Conservation (phyloP, 164 flowering plant genomes). For the Macadamia integrifolia region DNA sequence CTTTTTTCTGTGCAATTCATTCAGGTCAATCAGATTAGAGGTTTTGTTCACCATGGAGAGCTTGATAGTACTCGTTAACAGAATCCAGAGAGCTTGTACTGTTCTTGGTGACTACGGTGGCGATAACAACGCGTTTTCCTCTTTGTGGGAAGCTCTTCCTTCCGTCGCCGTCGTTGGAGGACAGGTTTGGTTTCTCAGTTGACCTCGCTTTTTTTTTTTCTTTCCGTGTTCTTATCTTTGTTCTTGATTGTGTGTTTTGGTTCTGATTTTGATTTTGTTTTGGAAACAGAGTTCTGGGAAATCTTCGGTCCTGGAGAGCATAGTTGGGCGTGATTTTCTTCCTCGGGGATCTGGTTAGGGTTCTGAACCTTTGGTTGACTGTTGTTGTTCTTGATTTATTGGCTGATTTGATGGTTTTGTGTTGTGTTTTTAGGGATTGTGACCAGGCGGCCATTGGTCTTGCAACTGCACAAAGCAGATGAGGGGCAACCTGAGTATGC, state of each 20-base stretch:
- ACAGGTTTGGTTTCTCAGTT: constrained; percentile 31
- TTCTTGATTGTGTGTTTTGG: not conserved
- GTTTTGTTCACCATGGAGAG: constrained; percentile 66
- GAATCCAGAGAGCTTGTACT: constrained; percentile 84
- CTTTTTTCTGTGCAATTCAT: not conserved
- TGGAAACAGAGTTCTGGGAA: constrained; percentile 72
- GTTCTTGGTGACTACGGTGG: constrained; percentile 74
- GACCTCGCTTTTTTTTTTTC: not conserved
- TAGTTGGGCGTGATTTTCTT: constrained; percentile 81
- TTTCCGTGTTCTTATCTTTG: not conserved
- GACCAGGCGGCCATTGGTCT: constrained; percentile 77
- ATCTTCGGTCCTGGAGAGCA: constrained; percentile 81
- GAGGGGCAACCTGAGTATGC: constrained; percentile 61
- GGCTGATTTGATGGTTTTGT: not conserved
- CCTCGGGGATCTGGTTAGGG: constrained; percentile 75
- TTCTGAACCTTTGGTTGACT: not conserved
- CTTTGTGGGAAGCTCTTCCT: constrained; percentile 79
- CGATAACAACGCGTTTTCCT: constrained; percentile 38
- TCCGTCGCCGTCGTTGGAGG: constrained; percentile 75
- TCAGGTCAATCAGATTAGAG: not conserved
- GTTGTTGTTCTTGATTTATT: not conserved
- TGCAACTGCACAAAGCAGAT: constrained; percentile 71
- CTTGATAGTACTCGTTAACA: constrained; percentile 80
- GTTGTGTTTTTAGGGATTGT: constrained; percentile 51
- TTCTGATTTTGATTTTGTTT: constrained; percentile 7